A percentile compares a stretch with the other conserved stretches of the same genome.
These are phyloP conservation scores for Eucalyptus guilfoylei DNA, from an alignment of 345 rosid genomes.

Conservation along the genomic window DNA sequence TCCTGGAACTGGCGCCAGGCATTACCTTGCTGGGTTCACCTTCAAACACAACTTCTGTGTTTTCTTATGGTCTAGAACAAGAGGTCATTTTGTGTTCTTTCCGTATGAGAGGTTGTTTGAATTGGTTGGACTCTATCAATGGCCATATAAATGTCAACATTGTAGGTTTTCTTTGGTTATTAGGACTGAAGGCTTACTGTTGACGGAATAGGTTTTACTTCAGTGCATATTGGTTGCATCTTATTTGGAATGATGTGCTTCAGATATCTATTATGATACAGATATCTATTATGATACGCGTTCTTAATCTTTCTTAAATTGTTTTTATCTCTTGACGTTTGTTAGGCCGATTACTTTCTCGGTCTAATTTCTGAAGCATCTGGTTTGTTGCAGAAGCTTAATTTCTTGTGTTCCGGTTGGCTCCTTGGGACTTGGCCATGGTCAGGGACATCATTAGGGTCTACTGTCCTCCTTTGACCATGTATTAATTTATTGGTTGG, in stretches of 20 bases:
- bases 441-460: neutral
- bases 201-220: neutral
- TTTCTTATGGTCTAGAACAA: no score
- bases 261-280: no score
- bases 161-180: neutral
- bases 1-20: no score
- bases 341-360: neutral
- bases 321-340: neutral
- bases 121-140: neutral
- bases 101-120: neutral
- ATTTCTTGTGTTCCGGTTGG: neutral
- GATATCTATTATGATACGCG: neutral
- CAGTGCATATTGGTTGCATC: neutral
- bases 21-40: no score
- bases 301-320: neutral
- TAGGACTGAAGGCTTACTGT: neutral
- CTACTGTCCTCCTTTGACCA: neutral
- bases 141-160: neutral
- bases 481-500: neutral
- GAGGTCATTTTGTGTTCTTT: neutral
- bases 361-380: neutral
- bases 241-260: neutral
- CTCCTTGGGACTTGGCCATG: neutral
- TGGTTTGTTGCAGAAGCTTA: neutral
- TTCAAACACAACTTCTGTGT: no score